Percentiles rank a stretch among this genome's conserved stretches.
Conservation (phyloP, 805 yeast genomes). For the Metschnikowia kofuensis region DNA sequence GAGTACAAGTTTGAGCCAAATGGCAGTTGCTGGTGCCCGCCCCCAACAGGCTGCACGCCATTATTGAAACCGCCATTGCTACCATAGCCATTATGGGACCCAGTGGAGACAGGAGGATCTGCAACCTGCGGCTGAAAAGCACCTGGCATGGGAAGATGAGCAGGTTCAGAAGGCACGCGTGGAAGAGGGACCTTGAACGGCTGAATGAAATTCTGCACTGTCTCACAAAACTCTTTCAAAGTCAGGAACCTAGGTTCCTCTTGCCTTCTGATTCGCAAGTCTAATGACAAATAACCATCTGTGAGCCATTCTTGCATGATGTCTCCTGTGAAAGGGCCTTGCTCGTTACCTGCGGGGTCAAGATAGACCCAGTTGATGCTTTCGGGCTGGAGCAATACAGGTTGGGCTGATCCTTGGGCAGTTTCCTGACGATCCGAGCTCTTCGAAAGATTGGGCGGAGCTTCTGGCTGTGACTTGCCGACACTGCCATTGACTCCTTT, state of each 20-base stretch:
- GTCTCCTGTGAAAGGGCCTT: slow-evolving; percentile 76
- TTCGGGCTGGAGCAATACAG: slow-evolving; percentile 14
- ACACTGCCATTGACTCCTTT: not conserved
- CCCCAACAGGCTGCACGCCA: slow-evolving; percentile 1
- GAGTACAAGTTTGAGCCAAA: slow-evolving; percentile 24
- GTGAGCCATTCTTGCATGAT: slow-evolving; percentile 79
- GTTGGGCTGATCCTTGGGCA: not conserved
- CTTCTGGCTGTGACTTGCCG: not conserved
- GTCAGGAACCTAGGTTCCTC: slow-evolving; percentile 51
- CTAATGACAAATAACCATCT: slow-evolving; percentile 54
- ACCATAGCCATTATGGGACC: not conserved
- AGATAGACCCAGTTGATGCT: slow-evolving; percentile 66
- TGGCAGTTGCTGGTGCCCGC: slow-evolving; percentile 12
- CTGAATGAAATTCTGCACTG: slow-evolving; percentile 45
- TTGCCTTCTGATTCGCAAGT: slow-evolving; percentile 55
- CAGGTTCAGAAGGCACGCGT: slow-evolving; percentile 10
- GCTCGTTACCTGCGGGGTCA: slow-evolving; percentile 67
- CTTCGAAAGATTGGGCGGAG: slow-evolving; percentile 3
- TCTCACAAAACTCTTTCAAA: slow-evolving; percentile 51
- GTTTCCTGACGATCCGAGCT: not conserved
- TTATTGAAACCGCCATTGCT: slow-evolving; percentile 4
- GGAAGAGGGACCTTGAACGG: slow-evolving; percentile 67
- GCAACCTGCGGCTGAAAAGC: slow-evolving; percentile 3
- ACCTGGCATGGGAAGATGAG: slow-evolving; percentile 3
- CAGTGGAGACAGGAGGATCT: slow-evolving; percentile 4